Evolutionary conservation across 1,284 basidiomycete species (phyloP).

Genomic region (Trichosporon ovoides): DNA sequence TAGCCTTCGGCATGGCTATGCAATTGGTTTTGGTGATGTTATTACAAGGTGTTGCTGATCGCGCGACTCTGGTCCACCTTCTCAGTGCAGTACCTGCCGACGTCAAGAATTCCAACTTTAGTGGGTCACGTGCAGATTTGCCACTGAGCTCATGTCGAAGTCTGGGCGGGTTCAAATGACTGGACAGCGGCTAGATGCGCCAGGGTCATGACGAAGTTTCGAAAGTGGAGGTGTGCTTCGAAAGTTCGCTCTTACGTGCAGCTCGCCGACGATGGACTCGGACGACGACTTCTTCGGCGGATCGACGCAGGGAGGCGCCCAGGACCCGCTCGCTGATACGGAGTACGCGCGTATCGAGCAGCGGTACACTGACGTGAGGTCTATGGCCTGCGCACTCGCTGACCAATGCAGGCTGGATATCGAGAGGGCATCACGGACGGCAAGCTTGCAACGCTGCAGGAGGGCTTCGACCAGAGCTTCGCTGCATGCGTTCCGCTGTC

Average conservation of each 20-base stretch:
- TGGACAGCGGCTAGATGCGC: no score
- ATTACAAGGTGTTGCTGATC: background rate
- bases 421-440: slow-evolving; percentile 56
- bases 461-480: slow-evolving; percentile 54
- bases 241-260: background rate
- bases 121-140: slow-evolving; percentile 16
- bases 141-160: slow-evolving; percentile 3
- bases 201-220: background rate
- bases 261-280: slow-evolving; percentile 6
- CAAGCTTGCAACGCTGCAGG: slow-evolving; percentile 52
- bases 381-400: background rate
- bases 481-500: slow-evolving; percentile 48
- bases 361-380: slow-evolving; percentile 44
- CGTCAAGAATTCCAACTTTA: slow-evolving; percentile 10
- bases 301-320: slow-evolving; percentile 26
- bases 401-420: slow-evolving; percentile 52
- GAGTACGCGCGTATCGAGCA: slow-evolving; percentile 43
- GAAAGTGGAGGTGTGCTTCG: background rate
- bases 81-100: background rate
- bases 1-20: slow-evolving; percentile 77
- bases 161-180: background rate
- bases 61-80: background rate
- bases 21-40: background rate
- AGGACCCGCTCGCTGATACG: slow-evolving; percentile 41
- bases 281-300: slow-evolving; percentile 27